phyloP scores from a whole-genome alignment of 169 alveolate genomes.

The Plasmodium inui region DNA sequence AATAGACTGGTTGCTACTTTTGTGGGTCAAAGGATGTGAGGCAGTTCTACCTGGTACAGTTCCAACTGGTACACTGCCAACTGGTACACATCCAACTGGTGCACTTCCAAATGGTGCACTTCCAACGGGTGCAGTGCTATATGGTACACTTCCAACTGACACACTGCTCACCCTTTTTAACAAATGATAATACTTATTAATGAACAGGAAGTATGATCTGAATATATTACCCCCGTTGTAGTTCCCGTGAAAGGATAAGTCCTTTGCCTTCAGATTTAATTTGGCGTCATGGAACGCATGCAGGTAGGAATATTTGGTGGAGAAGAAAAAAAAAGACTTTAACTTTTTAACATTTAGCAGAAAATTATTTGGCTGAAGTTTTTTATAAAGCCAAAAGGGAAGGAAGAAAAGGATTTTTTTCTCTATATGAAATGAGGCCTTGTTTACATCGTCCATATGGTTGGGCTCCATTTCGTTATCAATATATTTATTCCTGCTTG shows the following conservation, averaged over 20 bases:
- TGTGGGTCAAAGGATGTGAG: not conserved
- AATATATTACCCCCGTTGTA: conserved; percentile 21
- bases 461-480: not conserved
- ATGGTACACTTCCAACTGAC: not conserved
- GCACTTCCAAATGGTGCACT: not conserved
- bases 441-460: conserved; percentile 1
- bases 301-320: conserved; percentile 57
- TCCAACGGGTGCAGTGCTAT: not conserved
- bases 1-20: not conserved
- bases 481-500: conserved; percentile 13
- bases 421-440: conserved; percentile 16
- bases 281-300: conserved; percentile 58
- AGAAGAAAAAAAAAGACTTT: conserved; percentile 50
- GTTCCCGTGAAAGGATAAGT: conserved; percentile 18
- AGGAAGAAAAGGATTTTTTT: conserved; percentile 34
- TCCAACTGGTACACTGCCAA: too few species aligned
- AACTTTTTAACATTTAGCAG: conserved; percentile 39
- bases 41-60: not conserved
- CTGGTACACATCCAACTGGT: too few species aligned
- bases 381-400: conserved; percentile 70
- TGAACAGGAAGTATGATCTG: conserved; percentile 22
- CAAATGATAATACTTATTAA: conserved; percentile 59
- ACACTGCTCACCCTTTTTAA: not conserved
- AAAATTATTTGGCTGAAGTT: conserved; percentile 49
- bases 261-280: conserved; percentile 22